phyloP scores from a whole-genome alignment of 495 filamentous ascomycete genomes.

The Aspergillus heteromorphus region DNA sequence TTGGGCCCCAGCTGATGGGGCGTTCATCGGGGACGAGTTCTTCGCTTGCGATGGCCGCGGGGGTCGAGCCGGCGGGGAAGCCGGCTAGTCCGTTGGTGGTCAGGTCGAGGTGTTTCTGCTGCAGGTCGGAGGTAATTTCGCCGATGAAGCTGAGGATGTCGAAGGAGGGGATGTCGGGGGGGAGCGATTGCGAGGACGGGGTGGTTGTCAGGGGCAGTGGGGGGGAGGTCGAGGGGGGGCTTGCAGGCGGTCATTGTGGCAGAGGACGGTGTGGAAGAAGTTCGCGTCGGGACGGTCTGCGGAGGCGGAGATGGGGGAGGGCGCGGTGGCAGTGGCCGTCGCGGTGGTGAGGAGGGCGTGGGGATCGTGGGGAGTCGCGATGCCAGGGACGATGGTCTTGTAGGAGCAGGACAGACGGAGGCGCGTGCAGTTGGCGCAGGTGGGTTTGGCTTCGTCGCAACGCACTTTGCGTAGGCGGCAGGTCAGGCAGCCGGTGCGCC shows the following conservation, averaged over 20 bases:
- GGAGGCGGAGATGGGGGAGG: constrained; percentile 14
- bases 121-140: constrained; percentile 34
- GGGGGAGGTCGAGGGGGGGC: not conserved
- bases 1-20: not conserved
- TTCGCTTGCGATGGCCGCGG: not conserved
- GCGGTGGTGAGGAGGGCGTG: constrained; percentile 5
- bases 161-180: constrained; percentile 18
- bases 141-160: constrained; percentile 41
- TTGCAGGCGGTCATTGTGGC: constrained; percentile 13
- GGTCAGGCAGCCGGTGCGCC: constrained; percentile 41
- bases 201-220: not conserved
- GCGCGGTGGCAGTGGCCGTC: constrained; percentile 7
- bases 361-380: constrained; percentile 6
- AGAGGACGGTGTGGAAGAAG: constrained; percentile 32
- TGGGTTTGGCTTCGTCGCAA: constrained; percentile 38
- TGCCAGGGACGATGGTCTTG: constrained; percentile 20
- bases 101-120: constrained; percentile 36
- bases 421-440: constrained; percentile 35
- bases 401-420: constrained; percentile 33
- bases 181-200: not conserved
- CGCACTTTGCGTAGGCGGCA: constrained; percentile 43
- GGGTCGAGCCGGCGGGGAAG: not conserved
- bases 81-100: constrained; percentile 20
- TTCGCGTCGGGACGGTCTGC: constrained; percentile 19
- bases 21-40: constrained; percentile 2